Conservation (phyloP, 768 basidiomycete genomes). For the Mycena galericulata region DNA sequence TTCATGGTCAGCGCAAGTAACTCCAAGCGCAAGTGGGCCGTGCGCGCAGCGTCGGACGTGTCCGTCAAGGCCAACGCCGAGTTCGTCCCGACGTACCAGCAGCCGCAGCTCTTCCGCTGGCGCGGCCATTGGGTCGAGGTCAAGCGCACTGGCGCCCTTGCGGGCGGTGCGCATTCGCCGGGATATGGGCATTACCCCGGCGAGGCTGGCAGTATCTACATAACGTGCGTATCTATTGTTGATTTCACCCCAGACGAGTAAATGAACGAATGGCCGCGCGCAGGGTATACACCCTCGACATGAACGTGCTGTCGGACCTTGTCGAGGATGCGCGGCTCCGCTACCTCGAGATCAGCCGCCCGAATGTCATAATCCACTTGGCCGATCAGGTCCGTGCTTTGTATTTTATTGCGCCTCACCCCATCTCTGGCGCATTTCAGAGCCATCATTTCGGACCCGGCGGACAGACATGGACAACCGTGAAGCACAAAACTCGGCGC, state of each 20-base stretch:
- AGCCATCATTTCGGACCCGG: conserved; percentile 31
- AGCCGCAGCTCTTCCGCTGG: conserved; percentile 58
- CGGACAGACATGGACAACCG: conserved; percentile 27
- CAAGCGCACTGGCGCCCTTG: conserved; percentile 34
- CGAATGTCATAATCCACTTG: conserved; percentile 56
- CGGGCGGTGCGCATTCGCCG: conserved; percentile 19
- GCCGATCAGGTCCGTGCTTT: conserved; percentile 45
- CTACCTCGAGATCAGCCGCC: conserved; percentile 54
- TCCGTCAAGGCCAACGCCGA: conserved; percentile 49
- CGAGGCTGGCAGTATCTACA: conserved; percentile 29
- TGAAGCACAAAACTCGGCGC: conserved; percentile 42
- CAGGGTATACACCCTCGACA: conserved; percentile 60
- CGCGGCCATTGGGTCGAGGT: conserved; percentile 58
- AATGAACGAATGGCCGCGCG: too few relatives aligned
- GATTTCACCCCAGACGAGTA: not conserved
- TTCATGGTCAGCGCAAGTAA: conserved; percentile 54
- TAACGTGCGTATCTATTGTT: conserved; percentile 48
- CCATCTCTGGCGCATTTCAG: not conserved
- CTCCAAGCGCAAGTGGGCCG: conserved; percentile 43
- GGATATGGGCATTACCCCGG: conserved; percentile 3
- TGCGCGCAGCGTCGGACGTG: conserved; percentile 17
- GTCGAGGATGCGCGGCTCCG: conserved; percentile 56
- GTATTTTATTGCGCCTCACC: not conserved
- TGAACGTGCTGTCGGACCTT: conserved; percentile 53
- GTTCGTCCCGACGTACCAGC: conserved; percentile 55